Percentiles rank a stretch among this genome's conserved stretches.
phyloP scores from a whole-genome alignment of 2,329 filamentous ascomycete species.

The Fusarium sarcochroum region DNA sequence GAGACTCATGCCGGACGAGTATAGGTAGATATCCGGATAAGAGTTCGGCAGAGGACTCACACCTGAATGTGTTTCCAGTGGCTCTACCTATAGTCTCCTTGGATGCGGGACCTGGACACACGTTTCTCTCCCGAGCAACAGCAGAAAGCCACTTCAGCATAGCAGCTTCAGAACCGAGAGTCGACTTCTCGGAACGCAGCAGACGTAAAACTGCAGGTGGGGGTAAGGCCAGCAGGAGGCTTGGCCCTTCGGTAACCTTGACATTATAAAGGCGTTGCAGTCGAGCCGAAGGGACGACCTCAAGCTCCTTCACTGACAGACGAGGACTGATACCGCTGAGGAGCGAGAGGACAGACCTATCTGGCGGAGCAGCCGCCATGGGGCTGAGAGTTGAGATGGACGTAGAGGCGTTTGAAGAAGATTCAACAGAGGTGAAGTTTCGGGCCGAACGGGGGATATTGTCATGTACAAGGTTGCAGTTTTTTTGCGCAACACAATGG shows the following conservation, averaged over 20 bases:
- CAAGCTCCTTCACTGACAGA: constrained; percentile 45
- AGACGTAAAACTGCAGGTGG: constrained; percentile 59
- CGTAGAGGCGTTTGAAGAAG: constrained; percentile 22
- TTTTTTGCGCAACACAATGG: constrained; percentile 47
- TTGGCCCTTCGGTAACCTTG: constrained; percentile 57
- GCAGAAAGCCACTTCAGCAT: constrained; percentile 62
- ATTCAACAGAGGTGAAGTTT: constrained; percentile 43
- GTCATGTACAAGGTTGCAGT: constrained; percentile 47
- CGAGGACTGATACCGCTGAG: constrained; percentile 44
- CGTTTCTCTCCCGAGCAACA: constrained; percentile 32
- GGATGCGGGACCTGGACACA: constrained; percentile 2
- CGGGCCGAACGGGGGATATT: constrained; percentile 46
- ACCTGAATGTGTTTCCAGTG: neutral
- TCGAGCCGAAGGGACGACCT: constrained; percentile 54
- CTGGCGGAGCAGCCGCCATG: constrained; percentile 45
- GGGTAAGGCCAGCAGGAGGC: constrained; percentile 60
- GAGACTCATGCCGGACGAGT: constrained; percentile 56
- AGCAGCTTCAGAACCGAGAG: constrained; percentile 61
- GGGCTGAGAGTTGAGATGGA: constrained; percentile 21
- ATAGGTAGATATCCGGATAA: constrained; percentile 57
- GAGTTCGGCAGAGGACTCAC: constrained; percentile 8
- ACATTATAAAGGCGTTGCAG: constrained; percentile 61
- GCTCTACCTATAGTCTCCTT: constrained; percentile 13
- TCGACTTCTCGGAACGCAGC: constrained; percentile 62
- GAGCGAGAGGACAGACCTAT: constrained; percentile 46